Base-by-base conservation (phyloP, 371 early-diverging fungal genomes). In the Lichtheimia hyalospora region DNA sequence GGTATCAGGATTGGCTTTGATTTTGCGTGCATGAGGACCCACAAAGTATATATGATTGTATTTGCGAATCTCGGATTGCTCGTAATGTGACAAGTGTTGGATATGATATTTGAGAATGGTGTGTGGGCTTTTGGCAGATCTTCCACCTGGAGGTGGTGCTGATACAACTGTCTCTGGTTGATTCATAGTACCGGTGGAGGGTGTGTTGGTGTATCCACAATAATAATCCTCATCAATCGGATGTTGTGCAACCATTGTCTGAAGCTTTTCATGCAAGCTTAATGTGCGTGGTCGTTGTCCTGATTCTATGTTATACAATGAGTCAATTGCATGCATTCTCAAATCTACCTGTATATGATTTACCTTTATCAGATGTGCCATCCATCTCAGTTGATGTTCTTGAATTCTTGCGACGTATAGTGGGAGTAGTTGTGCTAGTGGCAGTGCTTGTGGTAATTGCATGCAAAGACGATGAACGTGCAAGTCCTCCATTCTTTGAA, bases 41-140 rank as follows among this genome's bases (percentile, higher is more conserved):
- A 88, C 81, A 66, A 89, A 95, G 68, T 91, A 94, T 39, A 95
- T 79, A 28, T 90, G 82, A 1, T 81, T 78, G 56, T 75, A 94
- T 13, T 85, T 84, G 5, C 81, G 69, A 41, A 95, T 89, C 71
- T 95, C 96, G 4, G 69, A 70, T 48, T 87, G 89, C 70, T 95
- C 96, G 50, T 86, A 86, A n/a, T 73, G 60, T 13, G 89, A 89
- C 53, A 94, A 69, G 54, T 81, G 78, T 12, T 71, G 72, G 4
- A 69, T 77, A 49, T 85, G 84, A 8, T 70, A 72, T 54, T 82
- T 82, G 43, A 85, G 62, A 3, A 56, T 46, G 16, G 62, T 69
- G 0, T 61, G 54, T 7, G 73, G 68, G 12, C 68, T 65, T 44
- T 73, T 78, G 16, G 75, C 65, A 2, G 69, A 54, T 10, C 70